Conservation (phyloP, 306 rosid species). For the Quercus rubra region DNA sequence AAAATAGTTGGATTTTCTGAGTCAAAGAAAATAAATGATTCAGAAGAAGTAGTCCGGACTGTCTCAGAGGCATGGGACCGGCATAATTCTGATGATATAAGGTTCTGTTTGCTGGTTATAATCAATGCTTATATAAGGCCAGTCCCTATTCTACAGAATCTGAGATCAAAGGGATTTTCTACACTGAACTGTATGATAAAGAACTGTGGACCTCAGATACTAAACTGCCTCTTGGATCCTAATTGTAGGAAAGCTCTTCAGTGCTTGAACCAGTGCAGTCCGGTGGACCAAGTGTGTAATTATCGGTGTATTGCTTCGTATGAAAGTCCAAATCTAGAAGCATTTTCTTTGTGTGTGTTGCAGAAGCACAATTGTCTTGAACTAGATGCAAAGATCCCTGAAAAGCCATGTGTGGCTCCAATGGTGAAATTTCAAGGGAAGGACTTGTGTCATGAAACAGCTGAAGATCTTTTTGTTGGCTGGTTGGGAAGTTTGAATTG, state of each 20-base stretch:
- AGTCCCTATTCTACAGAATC: conserved; percentile 69
- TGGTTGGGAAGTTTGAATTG: conserved; percentile 76
- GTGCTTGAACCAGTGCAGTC: conserved; percentile 77
- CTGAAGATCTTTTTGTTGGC: conserved; percentile 80
- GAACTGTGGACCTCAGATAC: conserved; percentile 78
- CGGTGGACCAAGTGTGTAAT: conserved; percentile 88
- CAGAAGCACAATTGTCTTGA: conserved; percentile 87
- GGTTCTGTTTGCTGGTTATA: conserved; percentile 74
- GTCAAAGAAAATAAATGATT: conserved; percentile 35
- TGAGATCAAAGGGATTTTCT: conserved; percentile 80
- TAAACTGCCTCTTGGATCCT: conserved; percentile 76
- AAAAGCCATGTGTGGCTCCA: conserved; percentile 59
- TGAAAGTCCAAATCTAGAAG: conserved; percentile 70
- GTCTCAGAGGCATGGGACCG: conserved; percentile 81
- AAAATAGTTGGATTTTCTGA: conserved; percentile 32
- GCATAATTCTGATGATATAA: conserved; percentile 68
- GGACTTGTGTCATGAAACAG: conserved; percentile 44
- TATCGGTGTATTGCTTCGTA: conserved; percentile 79
- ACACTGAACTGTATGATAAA: conserved; percentile 72
- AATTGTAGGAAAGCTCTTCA: conserved; percentile 82
- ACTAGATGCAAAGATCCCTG: conserved; percentile 68
- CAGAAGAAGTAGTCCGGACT: conserved; percentile 53
- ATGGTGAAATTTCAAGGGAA: conserved; percentile 47
- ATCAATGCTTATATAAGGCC: conserved; percentile 81
- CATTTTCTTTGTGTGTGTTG: conserved; percentile 83